Percentiles rank a stretch among this genome's conserved stretches.
phyloP scores from a whole-genome alignment of 495 filamentous ascomycete genomes.

The Penicilliopsis zonata region DNA sequence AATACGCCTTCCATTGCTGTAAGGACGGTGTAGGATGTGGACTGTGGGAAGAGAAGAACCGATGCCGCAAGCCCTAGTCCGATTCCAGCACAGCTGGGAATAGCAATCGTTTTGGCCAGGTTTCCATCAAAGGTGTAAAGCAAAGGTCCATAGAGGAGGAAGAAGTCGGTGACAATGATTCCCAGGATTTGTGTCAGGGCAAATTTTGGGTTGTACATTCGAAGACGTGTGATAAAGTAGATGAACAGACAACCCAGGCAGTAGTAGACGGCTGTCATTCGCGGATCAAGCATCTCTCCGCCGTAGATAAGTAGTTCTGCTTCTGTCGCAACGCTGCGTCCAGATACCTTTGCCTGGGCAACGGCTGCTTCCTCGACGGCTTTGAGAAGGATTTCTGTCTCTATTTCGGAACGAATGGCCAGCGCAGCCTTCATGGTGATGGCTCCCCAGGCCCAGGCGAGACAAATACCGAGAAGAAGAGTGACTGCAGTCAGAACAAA shows the following conservation, averaged over 20 bases:
- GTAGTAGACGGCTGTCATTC: conserved; percentile 22
- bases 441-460: conserved; percentile 13
- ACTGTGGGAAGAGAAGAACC: conserved; percentile 28
- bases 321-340: conserved; percentile 9
- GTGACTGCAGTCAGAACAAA: conserved; percentile 9
- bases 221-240: conserved; percentile 24
- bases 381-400: conserved; percentile 19
- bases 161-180: conserved; percentile 26
- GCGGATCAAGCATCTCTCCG: conserved; percentile 29
- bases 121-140: conserved; percentile 28
- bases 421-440: conserved; percentile 13
- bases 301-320: conserved; percentile 18
- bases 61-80: conserved; percentile 24
- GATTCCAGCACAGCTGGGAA: conserved; percentile 24
- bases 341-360: conserved; percentile 21
- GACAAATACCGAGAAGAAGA: conserved; percentile 10
- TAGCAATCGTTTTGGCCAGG: conserved; percentile 19
- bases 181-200: conserved; percentile 21
- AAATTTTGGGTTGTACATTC: conserved; percentile 29
- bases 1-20: conserved; percentile 21
- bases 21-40: conserved; percentile 24
- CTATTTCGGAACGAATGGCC: conserved; percentile 24
- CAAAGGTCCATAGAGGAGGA: conserved; percentile 19
- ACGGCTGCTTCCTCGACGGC: conserved; percentile 19
- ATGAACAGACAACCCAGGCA: conserved; percentile 24